These are phyloP conservation scores for Trifolium repens DNA, from an alignment of 306 rosid species.

Conservation along the genomic window DNA sequence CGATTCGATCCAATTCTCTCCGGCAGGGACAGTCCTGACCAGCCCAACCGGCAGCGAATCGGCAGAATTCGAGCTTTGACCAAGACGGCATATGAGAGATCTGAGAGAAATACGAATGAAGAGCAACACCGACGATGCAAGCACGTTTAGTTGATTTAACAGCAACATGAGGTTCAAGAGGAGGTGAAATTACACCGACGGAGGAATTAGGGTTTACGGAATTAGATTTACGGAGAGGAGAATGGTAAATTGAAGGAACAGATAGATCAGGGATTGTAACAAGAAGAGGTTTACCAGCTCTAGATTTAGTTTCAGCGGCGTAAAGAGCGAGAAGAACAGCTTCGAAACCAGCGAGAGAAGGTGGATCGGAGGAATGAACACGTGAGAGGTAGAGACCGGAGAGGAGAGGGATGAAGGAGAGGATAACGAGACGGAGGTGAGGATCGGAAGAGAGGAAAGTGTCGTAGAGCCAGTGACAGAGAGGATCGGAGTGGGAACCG, in stretches of 20 bases:
- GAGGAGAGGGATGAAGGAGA: constrained; percentile 88
- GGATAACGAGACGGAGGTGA: constrained; percentile 84
- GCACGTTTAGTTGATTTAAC: constrained; percentile 93
- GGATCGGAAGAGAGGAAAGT: constrained; percentile 88
- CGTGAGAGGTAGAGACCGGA: constrained; percentile 83
- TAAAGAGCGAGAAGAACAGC: constrained; percentile 89
- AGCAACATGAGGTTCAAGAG: constrained; percentile 79
- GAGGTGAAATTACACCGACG: constrained; percentile 69
- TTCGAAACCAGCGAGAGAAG: constrained; percentile 91
- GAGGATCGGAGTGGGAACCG: constrained; percentile 88
- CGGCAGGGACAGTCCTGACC: constrained; percentile 82
- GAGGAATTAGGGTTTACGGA: constrained; percentile 33
- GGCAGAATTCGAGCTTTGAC: constrained; percentile 88
- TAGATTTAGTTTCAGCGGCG: constrained; percentile 77
- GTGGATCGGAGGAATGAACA: constrained; percentile 65
- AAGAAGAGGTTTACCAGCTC: constrained; percentile 78
- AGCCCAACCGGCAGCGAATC: constrained; percentile 75
- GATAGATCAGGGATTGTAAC: constrained; percentile 90
- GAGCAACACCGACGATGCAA: constrained; percentile 75
- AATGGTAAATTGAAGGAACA: constrained; percentile 82
- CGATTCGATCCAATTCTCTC: constrained; percentile 49
- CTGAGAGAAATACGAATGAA: constrained; percentile 83
- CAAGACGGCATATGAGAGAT: constrained; percentile 96
- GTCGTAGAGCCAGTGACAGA: constrained; percentile 97
- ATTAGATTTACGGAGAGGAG: constrained; percentile 51